Evolutionary conservation across 1,139 yeast genomes (phyloP).

Genomic region (Williopsis jadinii): DNA sequence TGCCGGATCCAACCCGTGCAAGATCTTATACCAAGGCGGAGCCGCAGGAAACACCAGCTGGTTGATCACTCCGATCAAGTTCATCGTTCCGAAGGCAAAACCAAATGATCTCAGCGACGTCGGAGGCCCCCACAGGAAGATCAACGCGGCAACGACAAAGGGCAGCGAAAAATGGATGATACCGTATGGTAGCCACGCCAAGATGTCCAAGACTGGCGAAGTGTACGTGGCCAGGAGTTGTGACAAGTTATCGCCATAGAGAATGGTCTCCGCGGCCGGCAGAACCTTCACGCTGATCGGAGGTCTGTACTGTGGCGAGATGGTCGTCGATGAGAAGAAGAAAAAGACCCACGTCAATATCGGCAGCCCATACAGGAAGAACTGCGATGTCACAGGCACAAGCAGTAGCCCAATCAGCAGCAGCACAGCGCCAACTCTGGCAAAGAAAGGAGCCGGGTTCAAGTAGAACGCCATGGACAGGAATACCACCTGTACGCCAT

Average conservation of each 20-base stretch:
- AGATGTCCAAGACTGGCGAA: slow-evolving; percentile 59
- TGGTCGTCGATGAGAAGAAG: slow-evolving; percentile 72
- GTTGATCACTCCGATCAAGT: slow-evolving; percentile 71
- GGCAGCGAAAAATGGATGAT: slow-evolving; percentile 86
- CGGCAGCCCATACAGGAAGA: slow-evolving; percentile 81
- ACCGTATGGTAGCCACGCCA: slow-evolving; percentile 97
- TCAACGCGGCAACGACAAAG: slow-evolving; percentile 71
- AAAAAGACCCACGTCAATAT: slow-evolving; percentile 83
- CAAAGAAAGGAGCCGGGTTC: slow-evolving; percentile 28
- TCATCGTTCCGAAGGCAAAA: slow-evolving; percentile 97
- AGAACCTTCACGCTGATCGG: slow-evolving; percentile 84
- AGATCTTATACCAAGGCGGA: slow-evolving; percentile 95
- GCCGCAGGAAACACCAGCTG: slow-evolving; percentile 91
- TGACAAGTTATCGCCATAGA: slow-evolving; percentile 89
- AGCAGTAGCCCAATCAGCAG: slow-evolving; percentile 33
- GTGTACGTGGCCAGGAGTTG: slow-evolving; percentile 78
- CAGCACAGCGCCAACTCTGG: slow-evolving; percentile 23
- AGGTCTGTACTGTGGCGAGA: slow-evolving; percentile 76
- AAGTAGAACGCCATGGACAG: slow-evolving; percentile 40
- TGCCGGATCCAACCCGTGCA: slow-evolving; percentile 85
- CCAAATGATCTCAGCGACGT: slow-evolving; percentile 81
- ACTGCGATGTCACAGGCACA: slow-evolving; percentile 76
- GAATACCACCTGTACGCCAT: slow-evolving; percentile 40
- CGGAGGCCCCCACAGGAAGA: slow-evolving; percentile 91
- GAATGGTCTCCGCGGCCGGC: slow-evolving; percentile 90